Evolutionary conservation across 1,284 basidiomycete genomes (phyloP).

Genomic region (Heterobasidion occidentale): DNA sequence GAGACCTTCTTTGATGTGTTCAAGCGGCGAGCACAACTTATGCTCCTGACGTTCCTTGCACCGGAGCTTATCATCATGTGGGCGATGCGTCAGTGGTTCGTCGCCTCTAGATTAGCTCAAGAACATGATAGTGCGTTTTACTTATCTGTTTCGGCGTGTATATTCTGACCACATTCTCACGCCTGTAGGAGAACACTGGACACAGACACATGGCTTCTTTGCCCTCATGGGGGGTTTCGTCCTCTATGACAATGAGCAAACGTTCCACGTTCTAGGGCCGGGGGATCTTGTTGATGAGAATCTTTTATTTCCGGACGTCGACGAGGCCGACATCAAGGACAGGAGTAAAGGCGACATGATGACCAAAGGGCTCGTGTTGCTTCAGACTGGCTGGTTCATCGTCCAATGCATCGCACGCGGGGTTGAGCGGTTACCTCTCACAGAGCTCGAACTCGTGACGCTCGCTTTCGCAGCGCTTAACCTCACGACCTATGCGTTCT

Average conservation of each 20-base stretch:
- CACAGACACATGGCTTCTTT: conserved; percentile 13
- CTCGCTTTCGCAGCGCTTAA: conserved; percentile 2
- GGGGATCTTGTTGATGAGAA: conserved; percentile 8
- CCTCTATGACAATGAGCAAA: conserved; percentile 4
- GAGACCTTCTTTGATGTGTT: not conserved
- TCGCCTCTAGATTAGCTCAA: not conserved
- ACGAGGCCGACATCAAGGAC: conserved; percentile 13
- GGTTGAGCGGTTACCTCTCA: conserved; percentile 9
- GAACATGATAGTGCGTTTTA: not conserved
- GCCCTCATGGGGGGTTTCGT: conserved; percentile 16
- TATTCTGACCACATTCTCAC: not conserved
- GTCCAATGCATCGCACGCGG: conserved; percentile 15
- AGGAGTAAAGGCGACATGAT: conserved; percentile 17
- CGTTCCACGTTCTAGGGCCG: conserved; percentile 9
- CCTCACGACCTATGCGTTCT: not conserved
- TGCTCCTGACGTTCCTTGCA: not conserved
- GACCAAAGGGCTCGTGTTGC: conserved; percentile 14
- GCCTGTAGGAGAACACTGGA: conserved; percentile 1
- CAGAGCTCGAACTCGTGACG: conserved; percentile 20
- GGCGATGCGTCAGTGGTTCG: not conserved
- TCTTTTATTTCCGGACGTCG: conserved; percentile 8
- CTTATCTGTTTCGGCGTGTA: too few relatives aligned
- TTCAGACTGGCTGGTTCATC: conserved; percentile 19
- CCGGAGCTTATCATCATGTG: not conserved
- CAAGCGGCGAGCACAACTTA: not conserved